These are phyloP conservation scores for Kodamaea plutei DNA, from an alignment of 1,139 yeast species.

Conservation along the genomic window DNA sequence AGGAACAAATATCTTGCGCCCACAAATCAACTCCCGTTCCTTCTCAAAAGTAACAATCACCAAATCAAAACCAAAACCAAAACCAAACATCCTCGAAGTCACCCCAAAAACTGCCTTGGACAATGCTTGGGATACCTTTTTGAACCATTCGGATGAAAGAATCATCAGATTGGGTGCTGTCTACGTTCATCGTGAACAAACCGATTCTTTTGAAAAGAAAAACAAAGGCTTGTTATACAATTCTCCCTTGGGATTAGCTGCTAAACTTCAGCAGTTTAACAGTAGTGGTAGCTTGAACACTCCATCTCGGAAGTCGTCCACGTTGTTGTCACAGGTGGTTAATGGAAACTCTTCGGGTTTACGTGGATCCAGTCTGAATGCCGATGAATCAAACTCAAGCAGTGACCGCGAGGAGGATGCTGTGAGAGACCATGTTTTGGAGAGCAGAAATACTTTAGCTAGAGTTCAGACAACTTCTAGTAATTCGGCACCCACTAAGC, in stretches of 20 bases:
- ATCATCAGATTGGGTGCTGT: constrained; percentile 62
- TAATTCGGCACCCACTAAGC: constrained; percentile 4
- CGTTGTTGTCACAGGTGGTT: constrained; percentile 53
- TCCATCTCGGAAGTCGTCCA: constrained; percentile 23
- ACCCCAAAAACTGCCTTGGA: constrained; percentile 60
- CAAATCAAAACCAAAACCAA: constrained; percentile 16
- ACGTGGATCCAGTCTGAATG: constrained; percentile 18
- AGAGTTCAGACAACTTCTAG: constrained; percentile 1
- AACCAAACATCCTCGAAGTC: constrained; percentile 33
- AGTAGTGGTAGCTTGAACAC: constrained; percentile 10
- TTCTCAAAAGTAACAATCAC: constrained; percentile 21
- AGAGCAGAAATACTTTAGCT: constrained; percentile 1
- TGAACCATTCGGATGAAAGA: constrained; percentile 65
- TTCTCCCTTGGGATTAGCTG: constrained; percentile 49
- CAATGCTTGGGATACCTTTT: constrained; percentile 60
- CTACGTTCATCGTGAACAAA: constrained; percentile 29
- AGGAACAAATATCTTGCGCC: constrained; percentile 56
- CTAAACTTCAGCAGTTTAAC: constrained; percentile 20
- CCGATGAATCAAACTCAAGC: constrained; percentile 12
- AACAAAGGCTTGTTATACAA: constrained; percentile 56
- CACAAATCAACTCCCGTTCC: constrained; percentile 43
- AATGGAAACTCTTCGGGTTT: constrained; percentile 40
- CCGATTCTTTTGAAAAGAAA: constrained; percentile 53
- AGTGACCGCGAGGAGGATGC: constrained; percentile 10
- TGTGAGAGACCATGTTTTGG: constrained; percentile 2